Percentiles rank a stretch among this genome's conserved stretches.
These are phyloP conservation scores for Puccinia novopanici DNA, from an alignment of 1,284 basidiomycete species.

Conservation along the genomic window DNA sequence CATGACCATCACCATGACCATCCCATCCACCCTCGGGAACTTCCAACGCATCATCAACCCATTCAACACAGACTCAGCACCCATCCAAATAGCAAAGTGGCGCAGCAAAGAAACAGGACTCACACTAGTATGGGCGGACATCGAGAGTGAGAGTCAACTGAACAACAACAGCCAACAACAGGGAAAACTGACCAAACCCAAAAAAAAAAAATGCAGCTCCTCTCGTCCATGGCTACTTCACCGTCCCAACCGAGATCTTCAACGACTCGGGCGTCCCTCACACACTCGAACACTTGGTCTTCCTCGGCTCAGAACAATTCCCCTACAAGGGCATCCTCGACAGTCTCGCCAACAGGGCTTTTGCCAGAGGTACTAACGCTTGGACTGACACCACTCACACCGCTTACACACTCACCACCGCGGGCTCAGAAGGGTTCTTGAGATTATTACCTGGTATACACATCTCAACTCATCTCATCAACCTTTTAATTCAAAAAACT, in stretches of 20 bases:
- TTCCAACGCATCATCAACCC: slow-evolving; percentile 76
- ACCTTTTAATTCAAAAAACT: background rate
- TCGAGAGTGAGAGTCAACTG: slow-evolving; percentile 55
- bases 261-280: slow-evolving; percentile 90
- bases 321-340: slow-evolving; percentile 95
- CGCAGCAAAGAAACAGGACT: slow-evolving; percentile 75
- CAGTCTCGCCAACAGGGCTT: slow-evolving; percentile 92
- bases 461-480: slow-evolving; percentile 49
- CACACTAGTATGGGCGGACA: slow-evolving; percentile 63
- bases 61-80: slow-evolving; percentile 70
- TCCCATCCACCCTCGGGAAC: slow-evolving; percentile 63
- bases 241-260: slow-evolving; percentile 67
- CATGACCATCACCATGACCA: background rate
- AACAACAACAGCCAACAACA: background rate
- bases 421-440: slow-evolving; percentile 91
- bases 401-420: slow-evolving; percentile 95
- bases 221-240: slow-evolving; percentile 88
- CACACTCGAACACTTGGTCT: slow-evolving; percentile 88
- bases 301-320: slow-evolving; percentile 82
- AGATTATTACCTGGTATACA: slow-evolving; percentile 73
- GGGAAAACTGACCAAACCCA: background rate
- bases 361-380: slow-evolving; percentile 76
- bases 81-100: slow-evolving; percentile 80
- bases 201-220: slow-evolving; percentile 65
- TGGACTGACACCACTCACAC: slow-evolving; percentile 65